These are phyloP conservation scores for Coniochaeta prunicola DNA, from an alignment of 2,329 filamentous ascomycete species.

Conservation along the genomic window DNA sequence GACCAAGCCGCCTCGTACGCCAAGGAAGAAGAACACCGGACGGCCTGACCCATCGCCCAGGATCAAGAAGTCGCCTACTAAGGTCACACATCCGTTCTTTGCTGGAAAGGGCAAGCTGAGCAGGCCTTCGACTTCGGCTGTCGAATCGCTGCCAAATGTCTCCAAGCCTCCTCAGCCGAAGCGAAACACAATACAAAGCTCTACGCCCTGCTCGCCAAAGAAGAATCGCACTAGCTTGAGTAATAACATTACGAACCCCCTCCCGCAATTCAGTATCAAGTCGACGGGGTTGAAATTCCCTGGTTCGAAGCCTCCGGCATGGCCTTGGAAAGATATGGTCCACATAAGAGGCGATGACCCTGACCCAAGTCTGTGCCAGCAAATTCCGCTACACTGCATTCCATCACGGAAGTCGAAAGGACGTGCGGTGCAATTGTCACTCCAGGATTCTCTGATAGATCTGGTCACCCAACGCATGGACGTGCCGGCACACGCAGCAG, in stretches of 20 bases:
- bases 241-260: constrained; percentile 18
- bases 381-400: constrained; percentile 4
- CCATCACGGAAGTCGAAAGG: constrained; percentile 42
- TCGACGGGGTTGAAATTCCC: constrained; percentile 50
- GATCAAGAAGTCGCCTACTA: constrained; percentile 18
- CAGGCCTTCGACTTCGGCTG: constrained; percentile 12
- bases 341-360: constrained; percentile 49
- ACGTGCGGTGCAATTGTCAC: constrained; percentile 29
- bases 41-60: constrained; percentile 11
- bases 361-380: background rate
- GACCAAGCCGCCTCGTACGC: constrained; percentile 18
- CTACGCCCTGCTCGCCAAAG: constrained; percentile 46
- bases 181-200: constrained; percentile 33
- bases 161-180: constrained; percentile 14
- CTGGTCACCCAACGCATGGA: constrained; percentile 29
- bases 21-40: background rate
- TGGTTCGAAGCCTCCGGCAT: constrained; percentile 60
- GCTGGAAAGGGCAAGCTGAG: constrained; percentile 21
- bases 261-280: constrained; percentile 36
- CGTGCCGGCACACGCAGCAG: constrained; percentile 23
- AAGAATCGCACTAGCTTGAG: constrained; percentile 20
- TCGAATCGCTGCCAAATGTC: constrained; percentile 3
- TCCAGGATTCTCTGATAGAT: constrained; percentile 35
- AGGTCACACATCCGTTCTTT: constrained; percentile 37
- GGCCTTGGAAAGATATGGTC: constrained; percentile 58